Percentiles rank a stretch among this genome's conserved stretches.
Conservation (phyloP, 441 rosid genomes). For the Pelargonium citronellum region DNA sequence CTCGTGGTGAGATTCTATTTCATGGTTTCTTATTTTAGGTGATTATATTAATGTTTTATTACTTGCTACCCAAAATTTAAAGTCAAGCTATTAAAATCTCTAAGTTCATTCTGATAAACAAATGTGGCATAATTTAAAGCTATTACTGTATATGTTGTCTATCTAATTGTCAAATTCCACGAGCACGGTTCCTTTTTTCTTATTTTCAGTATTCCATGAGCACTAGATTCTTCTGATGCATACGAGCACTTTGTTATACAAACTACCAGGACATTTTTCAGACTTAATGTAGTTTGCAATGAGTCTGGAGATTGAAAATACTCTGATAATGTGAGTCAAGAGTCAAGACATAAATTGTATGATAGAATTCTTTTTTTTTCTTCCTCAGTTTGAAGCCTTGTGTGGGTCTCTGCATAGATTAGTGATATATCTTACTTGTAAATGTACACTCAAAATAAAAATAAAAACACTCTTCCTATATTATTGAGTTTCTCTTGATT, state of each 20-base stretch:
- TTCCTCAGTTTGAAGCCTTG: background rate
- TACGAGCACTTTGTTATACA: background rate
- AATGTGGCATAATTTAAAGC: background rate
- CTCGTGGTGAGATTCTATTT: constrained; percentile 7
- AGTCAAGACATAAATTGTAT: background rate
- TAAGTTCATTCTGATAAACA: background rate
- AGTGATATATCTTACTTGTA: background rate
- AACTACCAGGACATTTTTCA: background rate
- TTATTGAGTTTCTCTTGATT: background rate
- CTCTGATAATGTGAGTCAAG: background rate
- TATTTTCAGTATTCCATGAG: background rate
- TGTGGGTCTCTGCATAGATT: background rate
- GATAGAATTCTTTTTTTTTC: background rate
- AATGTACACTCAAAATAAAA: background rate
- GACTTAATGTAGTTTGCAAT: constrained; percentile 2
- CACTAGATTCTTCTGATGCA: background rate
- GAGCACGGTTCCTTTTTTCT: no score
- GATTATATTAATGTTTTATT: background rate
- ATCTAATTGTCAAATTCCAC: background rate
- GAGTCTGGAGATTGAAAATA: background rate
- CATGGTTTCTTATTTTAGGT: background rate
- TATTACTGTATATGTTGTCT: background rate
- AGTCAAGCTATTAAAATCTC: background rate
- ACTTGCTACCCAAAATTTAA: background rate
- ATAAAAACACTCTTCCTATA: background rate